phyloP scores from a whole-genome alignment of 2,329 filamentous ascomycete genomes.

The Xylariaceae sp. region DNA sequence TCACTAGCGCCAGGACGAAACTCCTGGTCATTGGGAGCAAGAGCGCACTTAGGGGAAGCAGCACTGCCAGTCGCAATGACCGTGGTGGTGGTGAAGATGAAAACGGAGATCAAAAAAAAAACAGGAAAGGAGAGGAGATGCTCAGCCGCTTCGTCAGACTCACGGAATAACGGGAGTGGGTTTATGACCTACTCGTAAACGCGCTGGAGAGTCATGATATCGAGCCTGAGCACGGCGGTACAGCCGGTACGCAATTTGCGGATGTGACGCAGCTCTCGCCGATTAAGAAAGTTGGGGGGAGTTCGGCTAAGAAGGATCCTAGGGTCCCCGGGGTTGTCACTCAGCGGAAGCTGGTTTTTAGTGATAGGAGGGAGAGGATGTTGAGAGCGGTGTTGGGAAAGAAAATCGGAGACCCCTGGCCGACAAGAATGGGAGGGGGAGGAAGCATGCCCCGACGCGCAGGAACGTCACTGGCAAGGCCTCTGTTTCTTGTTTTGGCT shows the following conservation, averaged over 20 bases:
- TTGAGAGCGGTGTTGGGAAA: conserved; percentile 37
- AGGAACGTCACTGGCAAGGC: conserved; percentile 57
- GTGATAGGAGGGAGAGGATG: too few relatives aligned
- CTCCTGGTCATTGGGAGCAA: conserved; percentile 82
- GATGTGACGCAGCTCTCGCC: conserved; percentile 20
- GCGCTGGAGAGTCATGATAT: conserved; percentile 67
- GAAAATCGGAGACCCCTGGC: conserved; percentile 44
- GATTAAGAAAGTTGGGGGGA: conserved; percentile 18
- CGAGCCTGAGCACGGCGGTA: conserved; percentile 51
- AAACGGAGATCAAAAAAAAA: too few relatives aligned
- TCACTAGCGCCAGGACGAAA: conserved; percentile 90
- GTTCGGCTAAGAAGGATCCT: conserved; percentile 26
- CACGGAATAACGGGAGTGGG: conserved; percentile 76
- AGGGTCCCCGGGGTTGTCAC: not conserved
- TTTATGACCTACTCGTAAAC: conserved; percentile 64
- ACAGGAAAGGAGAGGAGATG: conserved; percentile 72
- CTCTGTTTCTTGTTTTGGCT: too few relatives aligned
- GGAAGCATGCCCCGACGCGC: too few relatives aligned
- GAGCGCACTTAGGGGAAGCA: conserved; percentile 70
- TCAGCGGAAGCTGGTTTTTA: too few relatives aligned
- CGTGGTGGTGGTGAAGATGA: too few relatives aligned
- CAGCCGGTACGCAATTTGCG: conserved; percentile 38
- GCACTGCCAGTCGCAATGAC: too few relatives aligned
- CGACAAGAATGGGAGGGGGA: too few relatives aligned
- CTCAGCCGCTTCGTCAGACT: conserved; percentile 70